Conservation (phyloP, 768 basidiomycete species). For the Psilocybe sp. region DNA sequence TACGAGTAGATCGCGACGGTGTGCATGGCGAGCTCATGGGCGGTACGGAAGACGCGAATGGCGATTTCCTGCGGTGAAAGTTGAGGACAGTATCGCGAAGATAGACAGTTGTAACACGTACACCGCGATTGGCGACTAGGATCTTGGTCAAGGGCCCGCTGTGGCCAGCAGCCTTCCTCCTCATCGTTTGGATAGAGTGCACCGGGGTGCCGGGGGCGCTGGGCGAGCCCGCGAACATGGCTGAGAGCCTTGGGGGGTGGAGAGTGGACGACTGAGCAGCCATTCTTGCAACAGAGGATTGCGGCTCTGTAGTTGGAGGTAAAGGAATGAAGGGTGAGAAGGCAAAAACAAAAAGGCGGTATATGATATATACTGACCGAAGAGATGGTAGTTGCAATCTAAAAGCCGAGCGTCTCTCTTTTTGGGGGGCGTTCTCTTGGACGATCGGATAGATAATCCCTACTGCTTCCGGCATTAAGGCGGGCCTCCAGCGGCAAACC, state of each 20-base stretch:
- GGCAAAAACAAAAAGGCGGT: constrained; percentile 11
- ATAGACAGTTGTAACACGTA: constrained; percentile 34
- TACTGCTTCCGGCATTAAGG: constrained; percentile 20
- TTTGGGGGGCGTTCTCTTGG: neutral
- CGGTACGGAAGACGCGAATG: constrained; percentile 96
- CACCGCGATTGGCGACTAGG: constrained; percentile 89
- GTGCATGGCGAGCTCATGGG: constrained; percentile 98
- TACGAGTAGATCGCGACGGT: constrained; percentile 98
- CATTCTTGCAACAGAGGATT: constrained; percentile 32
- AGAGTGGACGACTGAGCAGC: constrained; percentile 40
- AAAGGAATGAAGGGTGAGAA: constrained; percentile 7
- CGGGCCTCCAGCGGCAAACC: constrained; percentile 18
- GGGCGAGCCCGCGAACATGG: constrained; percentile 71
- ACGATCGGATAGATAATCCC: constrained; percentile 4
- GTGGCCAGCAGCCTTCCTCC: constrained; percentile 88
- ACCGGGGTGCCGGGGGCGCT: constrained; percentile 83
- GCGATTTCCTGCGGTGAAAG: constrained; percentile 80
- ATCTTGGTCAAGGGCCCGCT: constrained; percentile 88
- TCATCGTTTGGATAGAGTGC: constrained; percentile 88
- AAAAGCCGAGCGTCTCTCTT: too few species aligned
- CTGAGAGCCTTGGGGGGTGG: constrained; percentile 71
- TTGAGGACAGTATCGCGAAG: constrained; percentile 12
- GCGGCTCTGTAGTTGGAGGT: constrained; percentile 1
- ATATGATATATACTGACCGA: neutral
- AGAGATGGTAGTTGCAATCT: too few species aligned